Base-by-base conservation (phyloP, 169 alveolate genomes). In the Hepatocystis sp. region DNA sequence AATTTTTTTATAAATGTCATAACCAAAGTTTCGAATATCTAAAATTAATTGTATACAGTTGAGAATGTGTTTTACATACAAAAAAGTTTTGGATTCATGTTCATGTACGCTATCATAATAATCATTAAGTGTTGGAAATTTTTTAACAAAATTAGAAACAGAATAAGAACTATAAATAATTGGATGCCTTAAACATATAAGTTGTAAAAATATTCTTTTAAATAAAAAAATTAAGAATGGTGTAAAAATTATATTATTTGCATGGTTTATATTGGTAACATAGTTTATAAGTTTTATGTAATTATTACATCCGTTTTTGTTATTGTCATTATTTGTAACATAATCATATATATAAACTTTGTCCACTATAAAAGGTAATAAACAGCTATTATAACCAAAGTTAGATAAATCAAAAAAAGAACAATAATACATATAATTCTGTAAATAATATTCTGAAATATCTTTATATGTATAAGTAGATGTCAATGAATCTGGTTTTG, bases 361-460 rank as follows among this genome's bases (percentile, higher is more conserved):
- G 1, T 81, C 89, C 23, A 44, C 8, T 30, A 81, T 17, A 39
- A 81, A 51, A 10, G 89, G 89, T 17, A 61, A 51, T 32, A 81
- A 39, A n/a, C 89, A 81, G 23, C 89, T 81, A 40, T 58, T 81
- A 61, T 61, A 81, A 8, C 61, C 51, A 2, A 81, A 63, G 21
- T 81, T 81, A 0, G 89, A 81, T 15, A 64, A 30, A 56, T 81
- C 84, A 53, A 63, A 81, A n/a, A 81, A 30, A 27, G 67, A 21
- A 81, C 34, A 81, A 28, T 32, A 64, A 2, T 81, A 58, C 66
- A 61, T 46, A 61, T 63, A 81, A 47, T 81, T 60, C 23, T 81
- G 89, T 19, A 81, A 46, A 61, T 81, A 81, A 49, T 49, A 81
- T 42, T 81, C 89, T 2, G 89, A 81, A 13, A 81, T 81, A 61